Evolutionary conservation across 495 filamentous ascomycete species (phyloP), one percentile per base, ranked within the genome.

Genomic region (Xylaria bambusicola): DNA sequence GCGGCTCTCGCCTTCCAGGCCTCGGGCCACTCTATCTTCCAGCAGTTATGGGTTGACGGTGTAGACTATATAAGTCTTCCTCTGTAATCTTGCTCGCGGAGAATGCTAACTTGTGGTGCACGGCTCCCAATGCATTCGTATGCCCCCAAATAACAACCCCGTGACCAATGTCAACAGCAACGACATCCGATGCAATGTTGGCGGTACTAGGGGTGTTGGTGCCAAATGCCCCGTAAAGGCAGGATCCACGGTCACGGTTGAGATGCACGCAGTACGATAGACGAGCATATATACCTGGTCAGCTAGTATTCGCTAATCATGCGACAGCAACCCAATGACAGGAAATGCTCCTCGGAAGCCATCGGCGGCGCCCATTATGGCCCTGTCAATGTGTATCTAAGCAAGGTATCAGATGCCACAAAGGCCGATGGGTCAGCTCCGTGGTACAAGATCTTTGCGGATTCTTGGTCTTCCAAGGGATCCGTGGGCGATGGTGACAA

Each of bases 361-460:
- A 78, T 82, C 52, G 79, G 79, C 2, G 79, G 79, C 36, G 73
- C 75, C 33, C 81, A 84, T 61, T 81, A 78, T 56, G 79, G 79
- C 8, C 79, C 79, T 1, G 79, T 80, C 27, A 71, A 78, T 36
- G 71, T 77, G 21, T 82, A 82, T 67, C 71, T 82, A 36, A 71
- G 73, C 66, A 72, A 77, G 58, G 79, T 81, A 33, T 23, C 66
- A 27, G 76, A 81, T 49, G 73, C 79, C 13, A 68, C 72, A 3
- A 68, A 60, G 0, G 75, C 77, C 15, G 68, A 68, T 44, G 70
- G 66, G 23, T 73, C 63, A 5, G 61, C 65, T 10, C 56, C 62
- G 10, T 81, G 77, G 77, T 75, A 71, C 58, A 80, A 80, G 66
- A 74, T 75, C 57, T 67, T 70, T 27, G 67, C 67, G 21, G 60